Evolutionary conservation across 441 rosid species (phyloP).

Genomic region (Croton setiger): DNA sequence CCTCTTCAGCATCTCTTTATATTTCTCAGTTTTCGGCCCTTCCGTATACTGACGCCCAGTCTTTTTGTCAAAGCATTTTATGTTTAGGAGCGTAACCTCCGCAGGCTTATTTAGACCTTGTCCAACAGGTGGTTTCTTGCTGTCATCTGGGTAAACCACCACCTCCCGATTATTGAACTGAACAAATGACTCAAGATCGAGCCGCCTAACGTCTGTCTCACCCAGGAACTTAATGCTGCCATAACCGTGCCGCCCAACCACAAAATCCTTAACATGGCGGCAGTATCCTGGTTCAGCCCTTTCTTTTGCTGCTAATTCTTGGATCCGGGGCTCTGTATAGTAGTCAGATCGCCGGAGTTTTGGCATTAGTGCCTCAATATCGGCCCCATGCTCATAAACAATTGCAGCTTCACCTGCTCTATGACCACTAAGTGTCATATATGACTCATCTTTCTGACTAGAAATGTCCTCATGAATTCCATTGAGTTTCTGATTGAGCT

Average conservation of each 20-base stretch:
- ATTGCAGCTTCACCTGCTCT: slow-evolving; percentile 93
- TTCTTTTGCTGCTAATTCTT: slow-evolving; percentile 92
- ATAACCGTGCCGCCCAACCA: slow-evolving; percentile 81
- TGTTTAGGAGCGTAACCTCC: slow-evolving; percentile 84
- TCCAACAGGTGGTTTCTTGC: slow-evolving; percentile 86
- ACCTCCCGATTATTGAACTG: slow-evolving; percentile 91
- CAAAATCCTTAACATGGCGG: slow-evolving; percentile 68
- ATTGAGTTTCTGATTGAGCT: slow-evolving; percentile 45
- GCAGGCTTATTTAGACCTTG: slow-evolving; percentile 95
- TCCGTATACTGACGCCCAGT: slow-evolving; percentile 61
- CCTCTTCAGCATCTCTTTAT: slow-evolving; percentile 76
- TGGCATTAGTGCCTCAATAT: slow-evolving; percentile 83
- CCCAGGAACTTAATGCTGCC: slow-evolving; percentile 87
- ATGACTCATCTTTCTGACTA: slow-evolving; percentile 50
- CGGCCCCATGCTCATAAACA: slow-evolving; percentile 86
- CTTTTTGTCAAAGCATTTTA: slow-evolving; percentile 84
- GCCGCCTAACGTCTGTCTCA: slow-evolving; percentile 80
- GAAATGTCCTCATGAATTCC: slow-evolving; percentile 50
- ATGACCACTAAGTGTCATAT: slow-evolving; percentile 56
- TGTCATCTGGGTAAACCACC: slow-evolving; percentile 88
- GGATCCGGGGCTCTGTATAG: slow-evolving; percentile 87
- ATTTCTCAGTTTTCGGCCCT: slow-evolving; percentile 69
- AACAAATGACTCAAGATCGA: slow-evolving; percentile 72
- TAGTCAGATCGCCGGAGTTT: slow-evolving; percentile 73
- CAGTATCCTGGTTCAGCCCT: slow-evolving; percentile 76